Base-by-base conservation (phyloP, 2,329 filamentous ascomycete species). In the Monilinia aucupariae region DNA sequence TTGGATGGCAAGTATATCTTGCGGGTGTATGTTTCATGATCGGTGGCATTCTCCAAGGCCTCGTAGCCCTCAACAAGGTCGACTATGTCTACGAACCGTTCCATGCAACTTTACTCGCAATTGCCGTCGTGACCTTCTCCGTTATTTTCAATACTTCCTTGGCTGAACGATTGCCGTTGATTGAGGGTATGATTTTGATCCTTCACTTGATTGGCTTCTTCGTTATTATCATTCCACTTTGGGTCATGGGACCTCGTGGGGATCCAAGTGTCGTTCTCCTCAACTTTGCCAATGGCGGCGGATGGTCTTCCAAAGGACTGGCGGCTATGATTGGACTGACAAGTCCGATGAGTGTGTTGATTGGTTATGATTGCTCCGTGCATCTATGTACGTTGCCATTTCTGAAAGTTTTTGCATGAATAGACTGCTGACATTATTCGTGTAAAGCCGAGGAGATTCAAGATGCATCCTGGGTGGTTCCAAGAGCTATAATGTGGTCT, bases 151-250 rank as follows among this genome's bases (percentile, higher is more conserved):
- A 81, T 67, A 79, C 77, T 0, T 71, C 75, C 27, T 70, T 78
- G 2, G 76, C 70, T 12, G 64, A 69, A 9, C 68, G 69, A 17
- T 69, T 81, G 37, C 77, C 79, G 1, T 67, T 75, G 13, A 68
- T 81, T 51, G 78, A 81, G 64, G 74, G 72, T 0, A 61, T 78
- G 6, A 73, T 80, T 22, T 69, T 81, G 7, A 71, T 77, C 34
- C 70, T 81, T n/a, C 79, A 81, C 63, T 68, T 79, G 7, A 64
- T 76, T 20, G 78, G 78, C 3, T 80, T 80, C 61, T 74, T 80
- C 50, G 76, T 70, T 2, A 72, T 80, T 20, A 64, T 81, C 66
- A 72, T 76, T 39, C 70, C 73, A 0, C 77, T 81, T 45, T 75
- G 73, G 72, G 64, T 68, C 8, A 53, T 69, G n/a, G 64, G 65